phyloP scores from a whole-genome alignment of 2,329 filamentous ascomycete genomes.

The Sporothrix brunneoviolacea region DNA sequence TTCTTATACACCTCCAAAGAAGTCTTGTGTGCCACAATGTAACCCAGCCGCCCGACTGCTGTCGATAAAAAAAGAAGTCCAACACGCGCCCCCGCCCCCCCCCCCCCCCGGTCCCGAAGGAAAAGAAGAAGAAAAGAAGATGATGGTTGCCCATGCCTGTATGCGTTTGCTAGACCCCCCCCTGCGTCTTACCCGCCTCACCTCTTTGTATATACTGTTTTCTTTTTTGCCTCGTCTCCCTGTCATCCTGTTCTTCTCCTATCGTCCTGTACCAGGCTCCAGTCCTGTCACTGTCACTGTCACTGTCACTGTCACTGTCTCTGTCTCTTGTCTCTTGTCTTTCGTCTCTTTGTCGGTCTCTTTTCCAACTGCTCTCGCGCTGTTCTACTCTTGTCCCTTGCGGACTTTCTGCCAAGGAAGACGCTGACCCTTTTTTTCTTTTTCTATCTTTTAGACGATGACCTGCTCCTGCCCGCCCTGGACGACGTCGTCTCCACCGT shows the following conservation, averaged over 20 bases:
- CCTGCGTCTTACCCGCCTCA: too few relatives aligned
- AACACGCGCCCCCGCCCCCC: background rate
- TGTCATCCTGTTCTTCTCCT: background rate
- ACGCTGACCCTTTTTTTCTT: conserved; percentile 17
- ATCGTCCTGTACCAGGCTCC: background rate
- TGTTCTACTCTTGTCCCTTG: conserved; percentile 25
- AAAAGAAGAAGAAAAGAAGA: background rate
- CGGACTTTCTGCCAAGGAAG: background rate
- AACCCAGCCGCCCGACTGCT: conserved; percentile 1
- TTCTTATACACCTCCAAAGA: background rate
- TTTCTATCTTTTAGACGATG: conserved; percentile 47
- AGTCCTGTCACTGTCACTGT: background rate
- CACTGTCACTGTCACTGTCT: background rate
- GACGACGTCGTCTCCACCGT: conserved; percentile 58
- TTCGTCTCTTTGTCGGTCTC: background rate
- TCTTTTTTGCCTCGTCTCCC: background rate
- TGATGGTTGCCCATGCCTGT: background rate
- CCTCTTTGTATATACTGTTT: background rate
- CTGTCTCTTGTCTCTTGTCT: background rate
- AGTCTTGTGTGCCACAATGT: conserved; percentile 1
- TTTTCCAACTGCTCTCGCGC: background rate
- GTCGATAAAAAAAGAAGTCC: background rate
- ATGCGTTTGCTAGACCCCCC: background rate
- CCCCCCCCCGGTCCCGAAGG: background rate
- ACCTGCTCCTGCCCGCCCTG: conserved; percentile 49